Base-by-base conservation (phyloP, 2,329 filamentous ascomycete genomes). In the Xylaria sp. region DNA sequence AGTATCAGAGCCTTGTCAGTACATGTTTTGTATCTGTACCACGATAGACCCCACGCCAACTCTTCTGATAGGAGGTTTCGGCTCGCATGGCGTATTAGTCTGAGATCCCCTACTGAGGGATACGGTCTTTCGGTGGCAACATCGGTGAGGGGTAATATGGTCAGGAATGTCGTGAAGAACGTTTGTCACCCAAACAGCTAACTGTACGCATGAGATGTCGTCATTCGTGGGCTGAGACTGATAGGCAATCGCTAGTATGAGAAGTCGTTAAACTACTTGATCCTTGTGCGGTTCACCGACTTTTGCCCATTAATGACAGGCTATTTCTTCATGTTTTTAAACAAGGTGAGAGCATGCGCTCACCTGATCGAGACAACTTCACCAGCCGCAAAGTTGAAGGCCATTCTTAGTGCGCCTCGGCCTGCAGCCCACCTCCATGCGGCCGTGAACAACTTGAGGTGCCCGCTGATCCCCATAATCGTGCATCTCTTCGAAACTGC, bases 251-350 rank as follows among this genome's bases (percentile, higher is more conserved):
- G 50, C 31, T 37, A 28, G 28, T 28, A 39, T 39, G 13, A 51
- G 57, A 58, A 25, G 25, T 39, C 39, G 48, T 41, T 37, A 28
- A 28, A 60, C 41, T 46, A 39, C 25, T 56, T 48, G 48, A 52
- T 25, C 60, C 70, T 67, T 70, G 67, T 70, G 74, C 63, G 61
- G 70, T 71, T 77, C 76, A 77, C 76, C 76, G 76, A 77, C 76
- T 77, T 77, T 77, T 77, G 69, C 54, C 71, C 64, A 69, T 66
- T 63, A 61, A 60, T 62, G 41, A 63, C 28, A 39, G 18, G 13
- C 28, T 37, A 18, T 52, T 67, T 54, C 41, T 68, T 56, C 46
- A 12, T 12, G 23, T 34, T 54, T 18, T 50, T 34, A 41, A 51
- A 31, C 31, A 67, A 73, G 72, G 66, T 70, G 68, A 46, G 41